Evolutionary conservation across 2,329 filamentous ascomycete genomes (phyloP), one percentile per base, ranked within the genome.

Genomic region (Aspergillus calidoustus): DNA sequence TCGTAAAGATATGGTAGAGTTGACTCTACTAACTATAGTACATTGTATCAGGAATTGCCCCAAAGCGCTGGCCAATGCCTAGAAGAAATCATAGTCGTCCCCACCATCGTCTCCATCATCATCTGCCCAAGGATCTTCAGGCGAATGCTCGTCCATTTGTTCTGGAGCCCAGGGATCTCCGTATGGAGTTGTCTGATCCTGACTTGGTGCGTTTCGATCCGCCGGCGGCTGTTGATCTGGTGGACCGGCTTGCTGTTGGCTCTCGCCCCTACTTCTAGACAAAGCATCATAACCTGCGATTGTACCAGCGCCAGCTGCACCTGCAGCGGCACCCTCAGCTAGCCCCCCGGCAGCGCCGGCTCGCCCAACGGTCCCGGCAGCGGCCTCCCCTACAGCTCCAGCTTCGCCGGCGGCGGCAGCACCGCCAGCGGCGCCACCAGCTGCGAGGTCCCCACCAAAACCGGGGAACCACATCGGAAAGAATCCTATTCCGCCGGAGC

Each of bases 201-300:
- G 52, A 9, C 50, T 25, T 28, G 63, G 59, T 23, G 62, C 49
- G 30, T 66, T 63, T 46, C 66, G 66, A 19, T 69, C 69, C 4
- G 47, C 38, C 25, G 66, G 54, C 7, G 53, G 44, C 47, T 66
- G 54, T 22, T 70, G 67, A 25, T 67, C 68, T 22, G 67, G 59
- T 15, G 67, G 54, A 13, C 62, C 50, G 22, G 62, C 44, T 17
- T 69, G 61, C 19, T 65, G 56, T 28, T 64, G 62, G 22, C 64
- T 63, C 28, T 72, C 66, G 19, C 75, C 76, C 30, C 75, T 74
- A 2, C 83, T 82, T 63, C 84, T 73, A 63, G 85, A 83, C 84
- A 88, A 86, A 4, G 86, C 85, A 71, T 88, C 87, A 67, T 87
- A 87, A 4, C 86, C 87, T 38, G 85, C 86, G 77, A 88, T 83